A percentile compares a stretch with the other conserved stretches of the same genome.
phyloP scores from a whole-genome alignment of 495 filamentous ascomycete genomes.

The Oleoguttula mirabilis region DNA sequence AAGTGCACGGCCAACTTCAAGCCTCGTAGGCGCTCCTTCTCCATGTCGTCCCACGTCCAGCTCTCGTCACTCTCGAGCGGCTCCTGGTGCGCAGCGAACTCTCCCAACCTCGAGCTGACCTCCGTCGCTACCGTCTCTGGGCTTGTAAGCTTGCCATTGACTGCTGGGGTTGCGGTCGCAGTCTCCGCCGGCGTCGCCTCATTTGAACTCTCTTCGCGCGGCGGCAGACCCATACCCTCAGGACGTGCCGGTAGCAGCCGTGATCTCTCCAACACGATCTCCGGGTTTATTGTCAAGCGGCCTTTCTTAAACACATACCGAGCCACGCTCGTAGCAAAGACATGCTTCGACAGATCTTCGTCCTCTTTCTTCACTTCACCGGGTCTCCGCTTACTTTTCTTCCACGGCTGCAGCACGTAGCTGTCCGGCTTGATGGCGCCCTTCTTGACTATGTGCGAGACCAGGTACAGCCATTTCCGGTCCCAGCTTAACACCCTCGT shows the following conservation, averaged over 20 bases:
- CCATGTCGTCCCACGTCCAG: slow-evolving; percentile 34
- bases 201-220: slow-evolving; percentile 12
- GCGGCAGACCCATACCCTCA: slow-evolving; percentile 14
- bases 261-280: slow-evolving; percentile 55
- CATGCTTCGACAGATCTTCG: slow-evolving; percentile 19
- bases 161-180: slow-evolving; percentile 8
- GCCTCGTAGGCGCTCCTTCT: slow-evolving; percentile 28
- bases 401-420: slow-evolving; percentile 38
- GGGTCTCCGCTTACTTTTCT: slow-evolving; percentile 20
- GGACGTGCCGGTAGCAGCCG: slow-evolving; percentile 52
- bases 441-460: slow-evolving; percentile 58
- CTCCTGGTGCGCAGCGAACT: slow-evolving; percentile 1
- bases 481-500: slow-evolving; percentile 62
- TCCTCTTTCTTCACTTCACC: slow-evolving; percentile 25
- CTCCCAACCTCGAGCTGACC: slow-evolving; percentile 9
- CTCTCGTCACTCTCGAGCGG: slow-evolving; percentile 4
- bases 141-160: not conserved
- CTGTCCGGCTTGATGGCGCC: slow-evolving; percentile 40
- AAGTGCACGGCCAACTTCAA: slow-evolving; percentile 29
- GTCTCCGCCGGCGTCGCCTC: slow-evolving; percentile 1
- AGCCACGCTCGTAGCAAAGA: slow-evolving; percentile 64
- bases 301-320: slow-evolving; percentile 91
- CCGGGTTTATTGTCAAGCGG: slow-evolving; percentile 70
- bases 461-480: slow-evolving; percentile 69
- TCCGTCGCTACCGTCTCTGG: slow-evolving; percentile 9